These are phyloP conservation scores for Zymoseptoria ardabiliae DNA, from an alignment of 2,329 filamentous ascomycete species.

Conservation along the genomic window DNA sequence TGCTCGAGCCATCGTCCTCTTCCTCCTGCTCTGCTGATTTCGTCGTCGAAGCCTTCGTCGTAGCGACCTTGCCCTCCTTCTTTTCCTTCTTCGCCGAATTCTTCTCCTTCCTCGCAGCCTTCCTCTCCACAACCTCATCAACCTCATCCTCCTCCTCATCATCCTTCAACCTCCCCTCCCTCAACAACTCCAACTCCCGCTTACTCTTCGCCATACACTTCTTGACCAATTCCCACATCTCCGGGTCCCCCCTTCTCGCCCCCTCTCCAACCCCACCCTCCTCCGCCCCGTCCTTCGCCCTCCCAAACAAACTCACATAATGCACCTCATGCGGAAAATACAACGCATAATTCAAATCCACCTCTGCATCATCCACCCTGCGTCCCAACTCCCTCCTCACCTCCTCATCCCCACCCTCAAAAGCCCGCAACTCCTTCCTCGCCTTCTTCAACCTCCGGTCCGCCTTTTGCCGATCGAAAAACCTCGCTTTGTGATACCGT, in stretches of 20 bases:
- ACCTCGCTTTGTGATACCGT: constrained; percentile 76
- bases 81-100: not conserved
- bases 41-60: constrained; percentile 3
- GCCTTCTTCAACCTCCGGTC: constrained; percentile 59
- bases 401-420: constrained; percentile 38
- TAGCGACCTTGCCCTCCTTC: constrained; percentile 3
- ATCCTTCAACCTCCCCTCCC: constrained; percentile 42
- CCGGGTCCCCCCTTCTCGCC: constrained; percentile 37
- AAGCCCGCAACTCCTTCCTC: constrained; percentile 48
- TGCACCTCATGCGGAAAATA: constrained; percentile 64
- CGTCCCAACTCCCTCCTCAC: constrained; percentile 25
- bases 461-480: constrained; percentile 77
- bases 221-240: constrained; percentile 64
- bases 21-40: constrained; percentile 8
- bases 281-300: constrained; percentile 29
- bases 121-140: not conserved
- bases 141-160: constrained; percentile 5
- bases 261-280: constrained; percentile 36
- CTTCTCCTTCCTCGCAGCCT: not conserved
- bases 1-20: constrained; percentile 18
- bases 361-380: constrained; percentile 44
- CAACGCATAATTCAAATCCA: constrained; percentile 68
- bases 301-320: constrained; percentile 54
- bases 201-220: constrained; percentile 53
- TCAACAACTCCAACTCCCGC: constrained; percentile 43